Base-by-base conservation (phyloP, 176 grass and related monocot species). In the Raddia guianensis region DNA sequence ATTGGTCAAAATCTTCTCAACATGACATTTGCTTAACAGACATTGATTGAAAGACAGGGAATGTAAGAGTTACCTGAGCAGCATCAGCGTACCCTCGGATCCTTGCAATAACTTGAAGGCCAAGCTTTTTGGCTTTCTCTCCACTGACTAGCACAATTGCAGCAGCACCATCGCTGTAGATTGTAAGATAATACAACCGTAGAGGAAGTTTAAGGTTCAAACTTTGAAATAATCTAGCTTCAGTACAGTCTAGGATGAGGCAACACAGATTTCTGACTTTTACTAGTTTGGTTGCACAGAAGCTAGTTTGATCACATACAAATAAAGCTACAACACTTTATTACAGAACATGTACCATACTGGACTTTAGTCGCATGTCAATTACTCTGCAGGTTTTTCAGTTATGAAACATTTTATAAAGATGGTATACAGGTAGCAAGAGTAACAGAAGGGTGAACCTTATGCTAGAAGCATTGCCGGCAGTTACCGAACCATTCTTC, bases 381-480 rank as follows among this genome's bases (percentile, higher is more conserved):
- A 60, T 21, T 48, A 60, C 65, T 70, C 8, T 49, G 52, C 83
- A 85, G 79, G 68, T 35, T 72, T 47, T 78, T 33, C 19, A 16
- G 16, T 43, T 71, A 62, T 43, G 32, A 49, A 79, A 19, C 32
- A 68, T 13, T 59, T 81, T 14, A 58, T 16, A 68, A 10, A 63
- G 32, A 47, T 34, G 14, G 13, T 15, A 76, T 19, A 69, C 9
- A 7, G 8, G 7, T 40, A 76, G 2, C 8, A 13, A 13, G n/a
- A 82, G 5, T 50, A 75, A 49, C 6, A 37, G 78, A 19, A 49
- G 66, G 53, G 9, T 48, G 4, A 77, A 96, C 93, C 90, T 96
- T 84, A 96, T 96, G 84, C 93, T 90, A 86, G 93, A 96, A 86
- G 93, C 83, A 76, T 96, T 96, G 55, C 90, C 93, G 11, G 90